phyloP scores from a whole-genome alignment of 345 rosid species.

The Populus alba region DNA sequence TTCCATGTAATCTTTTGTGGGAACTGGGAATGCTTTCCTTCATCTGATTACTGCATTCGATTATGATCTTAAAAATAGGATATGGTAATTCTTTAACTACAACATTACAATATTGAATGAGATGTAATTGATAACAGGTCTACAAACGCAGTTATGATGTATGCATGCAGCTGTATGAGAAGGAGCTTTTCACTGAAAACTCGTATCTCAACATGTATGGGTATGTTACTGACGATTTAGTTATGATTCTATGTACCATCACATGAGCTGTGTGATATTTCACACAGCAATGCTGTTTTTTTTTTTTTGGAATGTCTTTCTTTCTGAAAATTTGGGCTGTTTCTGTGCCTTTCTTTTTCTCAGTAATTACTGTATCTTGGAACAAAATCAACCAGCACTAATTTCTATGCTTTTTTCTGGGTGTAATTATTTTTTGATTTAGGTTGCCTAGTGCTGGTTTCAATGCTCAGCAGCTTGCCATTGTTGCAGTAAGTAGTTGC shows the following conservation, averaged over 20 bases:
- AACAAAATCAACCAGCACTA: background rate
- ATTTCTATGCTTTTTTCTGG: background rate
- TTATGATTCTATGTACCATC: background rate
- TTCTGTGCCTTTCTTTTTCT: background rate
- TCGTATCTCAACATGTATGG: conserved; percentile 78
- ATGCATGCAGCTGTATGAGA: conserved; percentile 80
- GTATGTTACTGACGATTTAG: conserved; percentile 40
- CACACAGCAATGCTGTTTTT: background rate
- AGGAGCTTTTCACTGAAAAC: conserved; percentile 68
- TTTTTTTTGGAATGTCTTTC: background rate
- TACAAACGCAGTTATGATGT: conserved; percentile 76
- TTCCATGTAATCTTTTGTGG: background rate
- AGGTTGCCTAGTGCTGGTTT: conserved; percentile 67
- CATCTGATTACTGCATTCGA: background rate
- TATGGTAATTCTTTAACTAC: background rate
- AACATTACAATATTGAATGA: background rate
- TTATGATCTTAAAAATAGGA: background rate
- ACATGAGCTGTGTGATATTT: background rate
- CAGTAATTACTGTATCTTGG: background rate
- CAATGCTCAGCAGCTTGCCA: conserved; percentile 73
- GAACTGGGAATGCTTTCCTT: background rate
- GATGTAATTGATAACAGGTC: conserved; percentile 48
- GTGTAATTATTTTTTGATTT: conserved; percentile 3
- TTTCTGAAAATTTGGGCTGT: conserved; percentile 7
- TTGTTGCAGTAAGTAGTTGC: conserved; percentile 63